Conservation (phyloP, 768 basidiomycete genomes). For the Astraeus odoratus region DNA sequence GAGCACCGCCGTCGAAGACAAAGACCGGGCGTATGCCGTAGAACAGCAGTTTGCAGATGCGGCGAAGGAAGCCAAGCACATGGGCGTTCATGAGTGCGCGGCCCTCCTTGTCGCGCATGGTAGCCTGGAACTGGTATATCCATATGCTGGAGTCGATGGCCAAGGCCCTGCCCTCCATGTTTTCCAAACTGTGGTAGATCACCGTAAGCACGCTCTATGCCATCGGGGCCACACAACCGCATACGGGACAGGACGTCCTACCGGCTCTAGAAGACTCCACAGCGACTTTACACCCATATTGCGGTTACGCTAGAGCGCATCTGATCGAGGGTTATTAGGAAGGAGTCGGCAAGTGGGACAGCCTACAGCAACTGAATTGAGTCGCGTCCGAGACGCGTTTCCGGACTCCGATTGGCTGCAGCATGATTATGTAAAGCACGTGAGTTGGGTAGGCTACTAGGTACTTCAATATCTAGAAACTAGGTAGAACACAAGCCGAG, state of each 20-base stretch:
- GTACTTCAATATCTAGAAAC: too few relatives aligned
- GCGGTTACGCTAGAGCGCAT: not conserved
- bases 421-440: not conserved
- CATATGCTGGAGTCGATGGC: conserved; percentile 99
- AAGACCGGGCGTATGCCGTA: conserved; percentile 98
- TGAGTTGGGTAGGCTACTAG: not conserved
- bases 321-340: too few relatives aligned
- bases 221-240: conserved; percentile 18
- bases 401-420: too few relatives aligned
- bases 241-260: conserved; percentile 89
- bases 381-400: not conserved
- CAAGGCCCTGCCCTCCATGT: conserved; percentile 88
- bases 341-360: too few relatives aligned
- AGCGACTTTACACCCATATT: conserved; percentile 94
- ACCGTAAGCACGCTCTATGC: conserved; percentile 3
- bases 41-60: conserved; percentile 91
- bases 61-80: conserved; percentile 81
- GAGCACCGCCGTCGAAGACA: conserved; percentile 97
- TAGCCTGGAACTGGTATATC: conserved; percentile 99
- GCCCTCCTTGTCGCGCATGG: conserved; percentile 97
- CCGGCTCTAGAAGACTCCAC: conserved; percentile 89
- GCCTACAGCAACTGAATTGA: too few relatives aligned
- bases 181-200: conserved; percentile 74
- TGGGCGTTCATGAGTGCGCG: conserved; percentile 87
- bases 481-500: too few relatives aligned